These are phyloP conservation scores for Aspergillus versicolor DNA, from an alignment of 2,329 filamentous ascomycete genomes.

Conservation along the genomic window DNA sequence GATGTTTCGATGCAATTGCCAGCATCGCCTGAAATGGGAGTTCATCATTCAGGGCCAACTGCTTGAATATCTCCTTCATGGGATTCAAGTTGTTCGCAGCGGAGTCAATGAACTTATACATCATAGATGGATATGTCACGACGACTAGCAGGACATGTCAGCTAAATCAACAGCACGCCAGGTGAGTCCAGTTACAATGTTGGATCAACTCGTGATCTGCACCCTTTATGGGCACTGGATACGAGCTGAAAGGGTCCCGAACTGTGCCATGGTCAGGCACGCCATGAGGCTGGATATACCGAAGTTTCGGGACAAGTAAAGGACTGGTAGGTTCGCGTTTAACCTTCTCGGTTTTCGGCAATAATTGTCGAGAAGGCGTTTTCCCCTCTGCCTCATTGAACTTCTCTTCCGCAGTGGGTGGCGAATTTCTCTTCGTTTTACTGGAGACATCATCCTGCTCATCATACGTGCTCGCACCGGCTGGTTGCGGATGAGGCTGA, in stretches of 20 bases:
- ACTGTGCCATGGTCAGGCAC: slow-evolving; percentile 18
- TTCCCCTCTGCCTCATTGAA: slow-evolving; percentile 3
- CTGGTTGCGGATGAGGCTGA: slow-evolving; percentile 6
- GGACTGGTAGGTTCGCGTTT: slow-evolving; percentile 16
- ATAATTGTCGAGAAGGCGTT: slow-evolving; percentile 5
- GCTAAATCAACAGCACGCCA: slow-evolving; percentile 3
- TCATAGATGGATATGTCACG: slow-evolving; percentile 35
- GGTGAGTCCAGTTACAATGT: slow-evolving; percentile 28
- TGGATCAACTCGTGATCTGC: slow-evolving; percentile 30
- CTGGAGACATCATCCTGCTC: slow-evolving; percentile 2
- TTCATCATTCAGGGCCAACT: slow-evolving; percentile 29
- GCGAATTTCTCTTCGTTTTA: slow-evolving; percentile 6
- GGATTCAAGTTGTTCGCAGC: slow-evolving; percentile 25
- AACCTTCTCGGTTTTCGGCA: slow-evolving; percentile 13
- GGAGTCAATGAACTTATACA: slow-evolving; percentile 32
- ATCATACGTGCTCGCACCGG: slow-evolving; percentile 10
- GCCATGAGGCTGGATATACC: slow-evolving; percentile 13
- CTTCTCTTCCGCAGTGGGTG: slow-evolving; percentile 12
- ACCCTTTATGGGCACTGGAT: slow-evolving; percentile 26
- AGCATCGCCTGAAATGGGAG: slow-evolving; percentile 35
- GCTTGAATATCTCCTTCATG: slow-evolving; percentile 31
- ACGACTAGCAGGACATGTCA: slow-evolving; percentile 28
- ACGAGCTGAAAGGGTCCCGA: slow-evolving; percentile 29
- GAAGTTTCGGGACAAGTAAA: slow-evolving; percentile 3
- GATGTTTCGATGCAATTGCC: slow-evolving; percentile 34